Evolutionary conservation across 1,284 basidiomycete genomes (phyloP).

Genomic region (Albatrellus sp.): DNA sequence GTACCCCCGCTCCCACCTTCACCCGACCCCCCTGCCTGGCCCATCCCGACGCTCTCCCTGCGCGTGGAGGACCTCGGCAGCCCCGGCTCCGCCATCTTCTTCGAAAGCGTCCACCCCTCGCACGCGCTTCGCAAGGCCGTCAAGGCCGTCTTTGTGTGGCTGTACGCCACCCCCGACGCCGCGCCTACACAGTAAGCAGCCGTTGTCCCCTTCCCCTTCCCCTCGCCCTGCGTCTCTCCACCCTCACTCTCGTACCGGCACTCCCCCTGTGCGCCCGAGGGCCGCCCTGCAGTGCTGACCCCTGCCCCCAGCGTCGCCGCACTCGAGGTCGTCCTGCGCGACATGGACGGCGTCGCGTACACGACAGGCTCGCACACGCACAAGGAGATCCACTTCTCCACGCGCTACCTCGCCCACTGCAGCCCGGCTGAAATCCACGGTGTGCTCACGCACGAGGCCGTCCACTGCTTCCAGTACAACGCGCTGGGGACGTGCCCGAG

Average conservation of each 20-base stretch:
- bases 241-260: background rate
- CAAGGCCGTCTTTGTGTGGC: conserved; percentile 37
- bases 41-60: conserved; percentile 42
- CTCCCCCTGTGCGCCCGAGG: background rate
- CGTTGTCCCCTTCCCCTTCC: no score
- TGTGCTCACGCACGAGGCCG: conserved; percentile 55
- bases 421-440: conserved; percentile 46
- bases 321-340: conserved; percentile 43
- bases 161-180: conserved; percentile 41
- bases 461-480: conserved; percentile 65
- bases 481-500: conserved; percentile 44
- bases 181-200: conserved; percentile 45
- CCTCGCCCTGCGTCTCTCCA: no score
- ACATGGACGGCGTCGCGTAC: conserved; percentile 58
- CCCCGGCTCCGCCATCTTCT: conserved; percentile 44
- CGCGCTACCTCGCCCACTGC: conserved; percentile 41
- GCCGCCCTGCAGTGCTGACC: background rate
- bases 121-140: conserved; percentile 38
- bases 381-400: conserved; percentile 63
- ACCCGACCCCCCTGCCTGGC: conserved; percentile 26
- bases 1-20: conserved; percentile 24
- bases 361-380: conserved; percentile 39
- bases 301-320: conserved; percentile 31
- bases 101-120: conserved; percentile 34
- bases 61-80: conserved; percentile 47